Evolutionary conservation across 371 early-diverging fungal genomes (phyloP).

Genomic region (Mortierella sp.): DNA sequence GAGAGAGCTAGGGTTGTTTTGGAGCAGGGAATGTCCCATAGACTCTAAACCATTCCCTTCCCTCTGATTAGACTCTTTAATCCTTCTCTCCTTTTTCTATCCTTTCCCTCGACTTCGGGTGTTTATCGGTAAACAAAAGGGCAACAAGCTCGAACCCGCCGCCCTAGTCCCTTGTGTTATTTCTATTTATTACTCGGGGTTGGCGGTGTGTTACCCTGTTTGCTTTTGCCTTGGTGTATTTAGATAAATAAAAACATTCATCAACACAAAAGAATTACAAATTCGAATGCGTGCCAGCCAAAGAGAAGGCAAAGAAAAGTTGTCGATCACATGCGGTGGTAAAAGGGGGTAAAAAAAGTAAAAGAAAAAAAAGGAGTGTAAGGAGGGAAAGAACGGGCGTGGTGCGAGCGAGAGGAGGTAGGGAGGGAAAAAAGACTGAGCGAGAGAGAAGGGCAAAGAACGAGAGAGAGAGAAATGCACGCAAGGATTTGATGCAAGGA

Average conservation of each 20-base stretch:
- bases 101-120: too few species aligned
- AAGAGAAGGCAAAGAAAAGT: neutral
- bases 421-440: neutral
- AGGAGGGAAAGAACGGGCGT: neutral
- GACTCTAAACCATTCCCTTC: too few species aligned
- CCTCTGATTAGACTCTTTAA: too few species aligned
- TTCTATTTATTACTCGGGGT: too few species aligned
- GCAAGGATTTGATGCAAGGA: neutral
- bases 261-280: neutral
- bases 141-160: too few species aligned
- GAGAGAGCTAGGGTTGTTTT: too few species aligned
- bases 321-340: slow-evolving; percentile 1
- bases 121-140: too few species aligned
- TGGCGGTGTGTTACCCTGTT: too few species aligned
- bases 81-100: too few species aligned
- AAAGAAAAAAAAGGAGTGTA: neutral
- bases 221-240: too few species aligned
- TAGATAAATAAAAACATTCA: neutral
- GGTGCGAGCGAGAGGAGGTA: neutral
- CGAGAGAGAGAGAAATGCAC: slow-evolving; percentile 5
- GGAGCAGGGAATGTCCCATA: too few species aligned
- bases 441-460: neutral
- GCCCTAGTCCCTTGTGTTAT: too few species aligned
- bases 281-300: slow-evolving; percentile 2
- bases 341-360: neutral